Percentiles rank a stretch among this genome's conserved stretches.
These are phyloP conservation scores for Oryza meyeriana DNA, from an alignment of 176 grass and related monocot genomes.

Conservation along the genomic window DNA sequence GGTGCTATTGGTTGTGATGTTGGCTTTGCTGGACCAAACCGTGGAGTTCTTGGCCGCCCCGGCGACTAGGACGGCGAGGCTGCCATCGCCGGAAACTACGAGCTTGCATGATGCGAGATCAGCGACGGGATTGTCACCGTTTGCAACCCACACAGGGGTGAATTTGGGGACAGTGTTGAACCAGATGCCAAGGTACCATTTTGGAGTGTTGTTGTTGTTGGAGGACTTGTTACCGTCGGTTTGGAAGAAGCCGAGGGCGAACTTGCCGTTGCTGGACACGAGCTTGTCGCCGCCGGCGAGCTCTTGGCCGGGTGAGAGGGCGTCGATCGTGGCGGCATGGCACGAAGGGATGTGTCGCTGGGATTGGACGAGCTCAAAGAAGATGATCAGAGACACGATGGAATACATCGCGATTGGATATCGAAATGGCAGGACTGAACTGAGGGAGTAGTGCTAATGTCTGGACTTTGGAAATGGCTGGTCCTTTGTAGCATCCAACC, in stretches of 20 bases:
- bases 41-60: neutral
- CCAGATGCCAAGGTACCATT: conserved; percentile 45
- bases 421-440: too few species aligned
- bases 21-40: conserved; percentile 41
- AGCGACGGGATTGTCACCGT: conserved; percentile 22
- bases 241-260: conserved; percentile 53
- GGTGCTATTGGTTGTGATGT: neutral
- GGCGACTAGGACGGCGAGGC: conserved; percentile 36
- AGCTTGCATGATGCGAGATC: neutral
- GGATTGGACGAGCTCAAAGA: neutral
- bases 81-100: conserved; percentile 33
- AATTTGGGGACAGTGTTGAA: conserved; percentile 31
- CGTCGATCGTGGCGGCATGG: neutral
- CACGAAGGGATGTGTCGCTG: neutral
- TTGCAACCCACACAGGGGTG: conserved; percentile 46
- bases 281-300: neutral
- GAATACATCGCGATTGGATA: too few species aligned
- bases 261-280: conserved; percentile 35
- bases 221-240: neutral
- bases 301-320: neutral
- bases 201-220: neutral
- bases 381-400: too few species aligned
- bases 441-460: too few species aligned
- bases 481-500: too few species aligned
- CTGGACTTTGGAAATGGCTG: too few species aligned